Evolutionary conservation across 805 yeast species (phyloP), one percentile per base, ranked within the genome.

Genomic region (Saccharomycopsis fermentans): DNA sequence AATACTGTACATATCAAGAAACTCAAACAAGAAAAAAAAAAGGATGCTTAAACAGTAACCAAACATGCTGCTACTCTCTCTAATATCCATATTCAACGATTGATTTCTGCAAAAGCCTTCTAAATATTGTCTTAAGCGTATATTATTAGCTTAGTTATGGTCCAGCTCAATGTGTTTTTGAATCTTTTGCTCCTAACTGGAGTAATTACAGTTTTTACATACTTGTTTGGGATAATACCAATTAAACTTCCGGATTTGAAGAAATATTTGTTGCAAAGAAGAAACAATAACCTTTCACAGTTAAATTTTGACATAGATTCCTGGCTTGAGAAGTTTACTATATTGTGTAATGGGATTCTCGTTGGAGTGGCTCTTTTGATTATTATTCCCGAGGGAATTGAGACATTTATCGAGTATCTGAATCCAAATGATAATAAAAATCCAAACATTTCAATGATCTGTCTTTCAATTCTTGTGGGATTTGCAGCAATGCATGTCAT

Each of bases 331-430:
- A 63, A 66, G 43, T 67, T 81, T 5, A 78, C 87, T 2, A 70
- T 77, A 12, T 70, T 83, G 54, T 82, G 86, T 57, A 74, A 78
- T 64, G 90, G 90, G 1, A 70, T 85, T 21, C 72, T 85, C 56
- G 70, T 84, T 5, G 83, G 88, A 4, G 79, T 89, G 0, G 75
- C 86, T 1, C 68, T 84, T 57, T 73, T 78, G 9, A 72, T 85
- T 17, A 79, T 85, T 27, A 75, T 85, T 19, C 90, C 90, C 0
- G 90, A 85, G 67, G 89, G 88, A 3, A 72, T 81, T 19, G 81
- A 77, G 61, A 74, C 77, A 4, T 63, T 78, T 50, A 71, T 70
- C 59, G 64, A 63, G 4, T n/a, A 24, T 19, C 29, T 26, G 24
- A 26, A 19, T 21, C 35, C 34, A 6, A 50, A 39, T n/a, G 16